Evolutionary conservation across 768 basidiomycete species (phyloP), one percentile per base, ranked within the genome.

Genomic region (Tulasnella sp.): DNA sequence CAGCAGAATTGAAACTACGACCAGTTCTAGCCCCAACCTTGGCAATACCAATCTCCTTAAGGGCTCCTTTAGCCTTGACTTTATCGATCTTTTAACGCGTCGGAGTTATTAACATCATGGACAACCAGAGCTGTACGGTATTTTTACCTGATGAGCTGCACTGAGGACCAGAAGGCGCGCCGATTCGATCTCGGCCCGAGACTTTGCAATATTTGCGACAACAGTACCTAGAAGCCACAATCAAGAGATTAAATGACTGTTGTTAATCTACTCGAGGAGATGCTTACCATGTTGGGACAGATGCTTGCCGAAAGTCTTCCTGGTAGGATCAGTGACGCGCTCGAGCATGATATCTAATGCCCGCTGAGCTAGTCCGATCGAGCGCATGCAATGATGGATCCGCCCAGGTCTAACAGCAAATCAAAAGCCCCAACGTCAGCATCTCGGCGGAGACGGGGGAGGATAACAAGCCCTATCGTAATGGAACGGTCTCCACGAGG

Each of bases 301-400:
- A 77, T 86, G 86, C 80, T 96, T 98, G 34, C 94, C 96, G 77
- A 99, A 99, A 0, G 96, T 98, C 82, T 92, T 94, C 76, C 93
- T 87, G 17, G 81, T 80, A 3, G 95, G 90, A 78, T 98, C 94
- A n/a, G 95, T 96, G 29, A 95, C 94, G 9, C 97, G 88, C 76
- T 89, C 86, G 62, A 99, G 84, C 87, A 98, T 89, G 66, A 91
- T 81, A 77, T 97, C 93, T 72, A 98, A 82, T 2, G 96, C 90
- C 29, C 86, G 84, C 74, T 90, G 87, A 0, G 97, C 97, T 26
- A 86, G 86, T 26, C 97, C 97, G 72, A 99, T 92, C 8, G 93
- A 91, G 42, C 97, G 89, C 97, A 99, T 99, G 83, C 96, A 97
- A 78, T 95, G 93, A 77, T 96, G 95, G 76, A 96, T 91, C 71